Base-by-base conservation (phyloP, 2,329 filamentous ascomycete species). In the Colletotrichum zoysiae region DNA sequence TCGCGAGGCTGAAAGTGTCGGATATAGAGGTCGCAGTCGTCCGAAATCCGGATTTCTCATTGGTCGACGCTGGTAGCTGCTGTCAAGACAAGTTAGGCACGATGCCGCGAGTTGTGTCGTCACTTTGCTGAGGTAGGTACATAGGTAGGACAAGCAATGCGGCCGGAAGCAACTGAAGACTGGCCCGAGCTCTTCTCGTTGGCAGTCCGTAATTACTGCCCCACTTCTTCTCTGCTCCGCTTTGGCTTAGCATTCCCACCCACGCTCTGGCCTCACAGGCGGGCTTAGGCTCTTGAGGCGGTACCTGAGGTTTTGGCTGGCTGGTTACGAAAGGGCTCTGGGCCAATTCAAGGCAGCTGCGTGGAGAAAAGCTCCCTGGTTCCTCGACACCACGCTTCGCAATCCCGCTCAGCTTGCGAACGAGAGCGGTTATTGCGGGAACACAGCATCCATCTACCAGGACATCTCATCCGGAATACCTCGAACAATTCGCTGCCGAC, bases 301-400 rank as follows among this genome's bases (percentile, higher is more conserved):
- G 69, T 68, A 72, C 65, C 59, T 69, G 59, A 69, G 70, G 65
- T 59, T 69, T 55, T 60, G 55, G 59, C 23, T 35, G 18, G 58
- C 65, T 68, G 56, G 46, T 48, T 70, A 71, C 48, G 51, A 67
- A 63, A 58, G n/a, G 56, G 20, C 57, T 46, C 57, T 33, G 40
- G 40, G 61, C 65, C 46, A 65, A 70, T 69, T 72, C 70, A 72
- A 72, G 65, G 70, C 70, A 72, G 40, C 70, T 72, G 70, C 65
- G 58, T 70, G 70, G 59, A 70, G 70, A 71, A 68, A 68, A 68
- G 69, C 65, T 63, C 26, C 65, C 58, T 38, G n/a, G 69, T 26
- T 33, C 59, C 64, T 71, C 38, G 48, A 72, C 66, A 50, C 64
- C 65, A 70, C 66, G 59, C 48, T 46, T 53, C 70, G 55, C 65